A percentile compares a stretch with the other conserved stretches of the same genome.
Conservation (phyloP, 352 stramenopile species). For the Phytophthora ohioensis region DNA sequence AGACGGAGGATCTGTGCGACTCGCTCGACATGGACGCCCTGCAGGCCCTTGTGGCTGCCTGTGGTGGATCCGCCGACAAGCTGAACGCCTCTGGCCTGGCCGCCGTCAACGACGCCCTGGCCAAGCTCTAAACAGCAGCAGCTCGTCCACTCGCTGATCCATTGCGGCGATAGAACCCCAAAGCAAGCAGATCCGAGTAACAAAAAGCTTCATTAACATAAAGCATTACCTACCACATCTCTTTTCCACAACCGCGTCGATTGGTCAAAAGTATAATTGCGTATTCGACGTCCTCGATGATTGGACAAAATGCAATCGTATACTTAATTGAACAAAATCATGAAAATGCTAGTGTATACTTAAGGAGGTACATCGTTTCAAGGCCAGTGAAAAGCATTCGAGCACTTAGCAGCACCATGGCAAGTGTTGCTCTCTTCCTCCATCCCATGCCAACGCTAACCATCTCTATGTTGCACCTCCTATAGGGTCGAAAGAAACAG, state of each 20-base stretch:
- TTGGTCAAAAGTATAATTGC: background rate
- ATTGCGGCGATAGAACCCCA: background rate
- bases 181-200: background rate
- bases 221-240: constrained; percentile 11
- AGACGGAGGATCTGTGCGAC: constrained; percentile 84
- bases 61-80: constrained; percentile 56
- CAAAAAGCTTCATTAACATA: constrained; percentile 35
- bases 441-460: constrained; percentile 10
- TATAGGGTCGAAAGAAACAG: constrained; percentile 75
- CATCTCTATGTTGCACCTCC: background rate
- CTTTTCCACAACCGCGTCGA: background rate
- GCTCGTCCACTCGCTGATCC: background rate
- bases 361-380: background rate
- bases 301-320: too few species aligned
- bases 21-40: constrained; percentile 75
- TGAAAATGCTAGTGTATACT: too few species aligned
- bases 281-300: background rate
- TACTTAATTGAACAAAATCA: too few species aligned
- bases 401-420: constrained; percentile 15
- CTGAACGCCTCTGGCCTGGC: constrained; percentile 65
- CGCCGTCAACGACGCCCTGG: constrained; percentile 57
- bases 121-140: constrained; percentile 48
- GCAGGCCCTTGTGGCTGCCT: constrained; percentile 69
- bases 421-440: constrained; percentile 11
- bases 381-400: constrained; percentile 8